These are phyloP conservation scores for Asterophora lycoperdoides DNA, from an alignment of 768 basidiomycete genomes.

Conservation along the genomic window DNA sequence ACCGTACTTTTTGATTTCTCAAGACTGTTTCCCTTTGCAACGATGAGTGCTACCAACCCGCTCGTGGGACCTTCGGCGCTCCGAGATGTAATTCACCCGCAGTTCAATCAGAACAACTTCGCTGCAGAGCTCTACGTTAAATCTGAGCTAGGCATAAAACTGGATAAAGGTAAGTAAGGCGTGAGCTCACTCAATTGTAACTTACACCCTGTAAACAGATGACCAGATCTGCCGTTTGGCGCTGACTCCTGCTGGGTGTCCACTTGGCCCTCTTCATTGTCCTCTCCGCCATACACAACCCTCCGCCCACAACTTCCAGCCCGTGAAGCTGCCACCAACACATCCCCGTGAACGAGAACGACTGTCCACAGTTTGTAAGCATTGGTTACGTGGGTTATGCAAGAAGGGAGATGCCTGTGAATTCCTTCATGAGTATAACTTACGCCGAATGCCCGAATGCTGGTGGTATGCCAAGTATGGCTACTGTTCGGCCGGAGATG, in stretches of 20 bases:
- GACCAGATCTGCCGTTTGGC: conserved; percentile 90
- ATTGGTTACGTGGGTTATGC: conserved; percentile 96
- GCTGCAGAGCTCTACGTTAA: conserved; percentile 79
- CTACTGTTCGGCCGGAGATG: conserved; percentile 94
- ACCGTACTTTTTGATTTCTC: background rate
- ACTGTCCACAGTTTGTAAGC: conserved; percentile 93
- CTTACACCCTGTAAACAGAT: conserved; percentile 44
- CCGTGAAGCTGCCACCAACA: conserved; percentile 74
- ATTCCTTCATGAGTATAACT: conserved; percentile 98
- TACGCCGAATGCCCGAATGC: conserved; percentile 97
- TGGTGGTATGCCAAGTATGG: conserved; percentile 99
- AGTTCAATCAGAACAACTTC: conserved; percentile 94
- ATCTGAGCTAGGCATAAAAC: conserved; percentile 75
- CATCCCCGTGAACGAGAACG: conserved; percentile 83
- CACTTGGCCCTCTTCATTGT: conserved; percentile 87
- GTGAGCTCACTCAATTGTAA: background rate
- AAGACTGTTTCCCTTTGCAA: conserved; percentile 16
- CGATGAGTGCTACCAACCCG: conserved; percentile 43
- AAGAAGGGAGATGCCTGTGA: conserved; percentile 98
- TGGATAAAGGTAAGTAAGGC: conserved; percentile 76
- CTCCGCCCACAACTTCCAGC: conserved; percentile 85
- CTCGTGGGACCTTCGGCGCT: conserved; percentile 55
- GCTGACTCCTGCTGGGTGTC: conserved; percentile 79
- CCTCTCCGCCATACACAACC: conserved; percentile 90
- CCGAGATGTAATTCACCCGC: conserved; percentile 75